phyloP scores from a whole-genome alignment of 2,329 filamentous ascomycete genomes.

The Fusarium haematococcum region DNA sequence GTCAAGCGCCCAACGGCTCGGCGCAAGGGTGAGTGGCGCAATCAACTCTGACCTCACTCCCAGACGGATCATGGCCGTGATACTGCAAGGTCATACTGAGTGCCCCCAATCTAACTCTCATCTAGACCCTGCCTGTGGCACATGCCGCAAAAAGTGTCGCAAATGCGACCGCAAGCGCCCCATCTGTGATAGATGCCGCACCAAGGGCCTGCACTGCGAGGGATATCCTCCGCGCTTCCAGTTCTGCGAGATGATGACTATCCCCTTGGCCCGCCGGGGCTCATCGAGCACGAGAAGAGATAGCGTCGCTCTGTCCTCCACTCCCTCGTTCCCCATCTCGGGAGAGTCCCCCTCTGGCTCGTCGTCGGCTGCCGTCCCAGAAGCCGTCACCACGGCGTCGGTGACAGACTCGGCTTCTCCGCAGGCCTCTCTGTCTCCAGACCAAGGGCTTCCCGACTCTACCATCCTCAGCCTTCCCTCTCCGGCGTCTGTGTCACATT shows the following conservation, averaged over 20 bases:
- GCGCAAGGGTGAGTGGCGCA: constrained; percentile 28
- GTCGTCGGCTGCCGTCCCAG: background rate
- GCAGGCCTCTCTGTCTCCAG: background rate
- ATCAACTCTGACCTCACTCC: background rate
- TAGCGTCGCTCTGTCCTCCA: background rate
- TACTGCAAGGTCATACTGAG: background rate
- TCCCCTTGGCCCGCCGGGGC: fast-evolving
- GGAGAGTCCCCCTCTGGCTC: background rate
- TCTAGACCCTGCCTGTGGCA: constrained; percentile 47
- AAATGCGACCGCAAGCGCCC: constrained; percentile 47
- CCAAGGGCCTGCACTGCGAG: constrained; percentile 47
- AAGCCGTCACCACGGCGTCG: fast-evolving
- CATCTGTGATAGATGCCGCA: constrained; percentile 44
- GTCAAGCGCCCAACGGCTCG: constrained; percentile 31
- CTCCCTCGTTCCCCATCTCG: background rate
- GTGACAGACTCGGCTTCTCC: background rate
- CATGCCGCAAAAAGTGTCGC: constrained; percentile 49
- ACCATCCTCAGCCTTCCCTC: background rate
- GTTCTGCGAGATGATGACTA: constrained; percentile 37
- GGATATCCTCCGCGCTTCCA: constrained; percentile 47
- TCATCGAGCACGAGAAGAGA: background rate
- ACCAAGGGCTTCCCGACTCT: fast-evolving
- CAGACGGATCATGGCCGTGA: background rate
- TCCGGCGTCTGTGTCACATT: background rate
- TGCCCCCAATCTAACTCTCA: background rate